These are phyloP conservation scores for Penicillium salamii DNA, from an alignment of 495 filamentous ascomycete species.

Conservation along the genomic window DNA sequence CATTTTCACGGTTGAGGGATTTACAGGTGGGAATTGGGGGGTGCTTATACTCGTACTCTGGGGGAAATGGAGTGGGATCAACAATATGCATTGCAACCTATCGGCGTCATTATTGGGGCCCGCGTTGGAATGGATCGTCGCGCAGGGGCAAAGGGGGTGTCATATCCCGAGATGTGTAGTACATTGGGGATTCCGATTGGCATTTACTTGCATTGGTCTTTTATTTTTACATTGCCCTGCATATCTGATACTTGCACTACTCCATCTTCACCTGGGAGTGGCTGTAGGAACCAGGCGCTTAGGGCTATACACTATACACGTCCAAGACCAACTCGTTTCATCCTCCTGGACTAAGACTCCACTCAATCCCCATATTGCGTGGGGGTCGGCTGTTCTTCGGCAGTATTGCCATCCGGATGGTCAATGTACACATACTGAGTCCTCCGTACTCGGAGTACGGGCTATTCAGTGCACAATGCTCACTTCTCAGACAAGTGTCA, in stretches of 20 bases:
- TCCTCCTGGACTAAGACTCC: neutral
- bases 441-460: no score
- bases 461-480: no score
- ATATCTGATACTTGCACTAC: no score
- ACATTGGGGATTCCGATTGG: no score
- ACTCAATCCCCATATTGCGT: neutral
- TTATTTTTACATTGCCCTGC: no score
- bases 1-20: neutral
- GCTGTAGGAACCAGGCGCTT: neutral
- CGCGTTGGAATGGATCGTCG: constrained; percentile 7
- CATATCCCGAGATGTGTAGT: neutral
- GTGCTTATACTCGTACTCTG: neutral
- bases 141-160: neutral
- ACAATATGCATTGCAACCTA: neutral
- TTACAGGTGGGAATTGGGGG: neutral
- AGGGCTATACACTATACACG: neutral
- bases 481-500: constrained; percentile 17
- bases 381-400: neutral
- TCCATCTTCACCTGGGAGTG: no score
- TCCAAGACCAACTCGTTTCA: neutral
- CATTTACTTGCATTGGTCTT: no score
- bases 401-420: no score
- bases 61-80: neutral
- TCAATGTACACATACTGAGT: no score
- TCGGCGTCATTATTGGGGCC: neutral